Percentiles rank a stretch among this genome's conserved stretches.
Conservation (phyloP, 2,329 filamentous ascomycete species). For the Monosporascus sp. region DNA sequence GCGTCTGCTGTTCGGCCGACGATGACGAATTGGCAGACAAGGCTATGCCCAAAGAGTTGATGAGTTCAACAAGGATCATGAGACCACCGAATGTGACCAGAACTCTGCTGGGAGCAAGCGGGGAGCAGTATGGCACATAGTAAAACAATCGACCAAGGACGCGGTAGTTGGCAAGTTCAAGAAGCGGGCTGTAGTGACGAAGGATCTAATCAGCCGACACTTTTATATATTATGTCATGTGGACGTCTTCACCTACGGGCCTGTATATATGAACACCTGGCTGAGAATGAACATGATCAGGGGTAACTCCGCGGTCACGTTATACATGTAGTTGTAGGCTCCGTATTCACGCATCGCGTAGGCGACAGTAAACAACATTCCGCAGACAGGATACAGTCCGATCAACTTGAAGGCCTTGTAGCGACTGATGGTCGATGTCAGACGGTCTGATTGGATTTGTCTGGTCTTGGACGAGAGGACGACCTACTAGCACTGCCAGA, state of each 20-base stretch:
- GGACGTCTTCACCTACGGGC: conserved; percentile 28
- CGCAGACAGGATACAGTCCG: conserved; percentile 45
- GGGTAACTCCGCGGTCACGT: background rate
- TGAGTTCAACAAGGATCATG: conserved; percentile 29
- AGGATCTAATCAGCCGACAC: too few relatives aligned
- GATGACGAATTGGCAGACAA: conserved; percentile 18
- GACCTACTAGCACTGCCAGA: conserved; percentile 45
- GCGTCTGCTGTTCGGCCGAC: background rate
- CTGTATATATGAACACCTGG: conserved; percentile 30
- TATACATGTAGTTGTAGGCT: conserved; percentile 41
- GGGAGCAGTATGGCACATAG: conserved; percentile 55
- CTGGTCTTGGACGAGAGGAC: background rate
- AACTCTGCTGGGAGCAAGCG: conserved; percentile 41
- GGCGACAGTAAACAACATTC: conserved; percentile 45
- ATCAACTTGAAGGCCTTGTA: conserved; percentile 48
- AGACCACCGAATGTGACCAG: conserved; percentile 41
- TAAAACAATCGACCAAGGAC: conserved; percentile 56
- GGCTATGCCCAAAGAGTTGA: conserved; percentile 29
- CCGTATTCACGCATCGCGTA: conserved; percentile 50
- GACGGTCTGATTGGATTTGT: background rate
- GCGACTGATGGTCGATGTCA: conserved; percentile 30
- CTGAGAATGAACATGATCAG: conserved; percentile 42
- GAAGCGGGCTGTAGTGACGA: conserved; percentile 39
- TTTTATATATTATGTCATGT: background rate
- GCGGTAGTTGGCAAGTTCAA: conserved; percentile 58